Percentiles rank a stretch among this genome's conserved stretches.
Conservation (phyloP, 768 basidiomycete genomes). For the Boletus pseudopeckii region DNA sequence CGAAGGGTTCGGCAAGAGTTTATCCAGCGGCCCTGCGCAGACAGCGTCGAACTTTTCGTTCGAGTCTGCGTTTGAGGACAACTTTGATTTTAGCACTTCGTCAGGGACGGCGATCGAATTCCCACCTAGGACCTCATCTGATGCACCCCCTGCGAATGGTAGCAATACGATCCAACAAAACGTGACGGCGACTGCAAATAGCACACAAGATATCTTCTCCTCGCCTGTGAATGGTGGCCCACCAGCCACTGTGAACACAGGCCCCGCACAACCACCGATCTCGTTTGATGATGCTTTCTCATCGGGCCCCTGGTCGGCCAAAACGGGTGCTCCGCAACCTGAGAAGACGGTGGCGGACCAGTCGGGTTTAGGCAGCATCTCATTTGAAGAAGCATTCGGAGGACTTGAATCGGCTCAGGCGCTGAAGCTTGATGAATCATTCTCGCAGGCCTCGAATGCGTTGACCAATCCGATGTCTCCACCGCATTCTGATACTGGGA, state of each 20-base stretch:
- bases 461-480: slow-evolving; percentile 20
- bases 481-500: slow-evolving; percentile 15
- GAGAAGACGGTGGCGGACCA: slow-evolving; percentile 15
- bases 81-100: slow-evolving; percentile 58
- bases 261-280: slow-evolving; percentile 23
- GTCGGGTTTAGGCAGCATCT: slow-evolving; percentile 22
- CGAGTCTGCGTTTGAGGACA: slow-evolving; percentile 60
- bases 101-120: slow-evolving; percentile 32
- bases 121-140: slow-evolving; percentile 25
- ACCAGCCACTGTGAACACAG: slow-evolving; percentile 7
- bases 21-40: slow-evolving; percentile 36
- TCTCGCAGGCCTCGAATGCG: slow-evolving; percentile 35
- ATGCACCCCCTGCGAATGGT: slow-evolving; percentile 26
- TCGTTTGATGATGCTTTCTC: slow-evolving; percentile 52
- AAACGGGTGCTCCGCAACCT: slow-evolving; percentile 7
- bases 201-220: slow-evolving; percentile 9
- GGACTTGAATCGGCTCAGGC: slow-evolving; percentile 38
- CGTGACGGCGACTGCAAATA: slow-evolving; percentile 5
- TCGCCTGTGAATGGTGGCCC: slow-evolving; percentile 12
- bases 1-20: slow-evolving; percentile 63
- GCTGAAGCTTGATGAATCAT: slow-evolving; percentile 40
- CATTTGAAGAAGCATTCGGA: slow-evolving; percentile 59
- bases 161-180: slow-evolving; percentile 9
- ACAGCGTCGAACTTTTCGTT: slow-evolving; percentile 50
- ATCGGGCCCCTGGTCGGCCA: slow-evolving; percentile 16